A percentile compares a stretch with the other conserved stretches of the same genome.
Conservation (phyloP, 1,139 yeast genomes). For the Hemisphaericaspora xylanilytica region DNA sequence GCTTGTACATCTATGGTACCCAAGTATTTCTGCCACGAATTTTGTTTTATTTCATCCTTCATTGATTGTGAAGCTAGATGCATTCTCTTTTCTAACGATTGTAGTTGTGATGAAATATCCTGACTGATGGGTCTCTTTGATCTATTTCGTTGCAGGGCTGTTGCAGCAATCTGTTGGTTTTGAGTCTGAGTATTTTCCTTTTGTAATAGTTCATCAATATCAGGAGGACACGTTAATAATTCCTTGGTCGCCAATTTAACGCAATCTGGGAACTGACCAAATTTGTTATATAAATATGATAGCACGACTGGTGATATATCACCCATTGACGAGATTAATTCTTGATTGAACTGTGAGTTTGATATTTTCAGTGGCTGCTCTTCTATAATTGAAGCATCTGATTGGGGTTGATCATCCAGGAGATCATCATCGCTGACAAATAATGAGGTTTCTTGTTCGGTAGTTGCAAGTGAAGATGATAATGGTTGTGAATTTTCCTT, state of each 20-base stretch:
- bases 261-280: slow-evolving; percentile 22
- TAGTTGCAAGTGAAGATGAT: slow-evolving; percentile 1
- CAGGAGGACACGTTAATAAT: slow-evolving; percentile 20
- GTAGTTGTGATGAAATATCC: slow-evolving; percentile 10
- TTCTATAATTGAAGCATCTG: not conserved
- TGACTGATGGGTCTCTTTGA: slow-evolving; percentile 13
- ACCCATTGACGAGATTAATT: slow-evolving; percentile 22
- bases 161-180: not conserved
- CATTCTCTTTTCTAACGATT: slow-evolving; percentile 17
- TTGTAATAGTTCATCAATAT: slow-evolving; percentile 9
- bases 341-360: slow-evolving; percentile 20
- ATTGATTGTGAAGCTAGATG: slow-evolving; percentile 13
- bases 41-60: slow-evolving; percentile 15
- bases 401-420: slow-evolving; percentile 6
- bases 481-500: not conserved
- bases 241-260: slow-evolving; percentile 30
- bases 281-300: slow-evolving; percentile 22
- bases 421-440: slow-evolving; percentile 18
- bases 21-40: slow-evolving; percentile 40
- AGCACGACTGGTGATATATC: slow-evolving; percentile 17
- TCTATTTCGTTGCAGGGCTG: not conserved
- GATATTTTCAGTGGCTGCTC: slow-evolving; percentile 4
- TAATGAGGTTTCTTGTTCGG: slow-evolving; percentile 11
- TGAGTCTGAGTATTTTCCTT: slow-evolving; percentile 1
- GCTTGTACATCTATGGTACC: slow-evolving; percentile 76